Evolutionary conservation across 768 basidiomycete species (phyloP).

Genomic region (Mycena leptocephala): DNA sequence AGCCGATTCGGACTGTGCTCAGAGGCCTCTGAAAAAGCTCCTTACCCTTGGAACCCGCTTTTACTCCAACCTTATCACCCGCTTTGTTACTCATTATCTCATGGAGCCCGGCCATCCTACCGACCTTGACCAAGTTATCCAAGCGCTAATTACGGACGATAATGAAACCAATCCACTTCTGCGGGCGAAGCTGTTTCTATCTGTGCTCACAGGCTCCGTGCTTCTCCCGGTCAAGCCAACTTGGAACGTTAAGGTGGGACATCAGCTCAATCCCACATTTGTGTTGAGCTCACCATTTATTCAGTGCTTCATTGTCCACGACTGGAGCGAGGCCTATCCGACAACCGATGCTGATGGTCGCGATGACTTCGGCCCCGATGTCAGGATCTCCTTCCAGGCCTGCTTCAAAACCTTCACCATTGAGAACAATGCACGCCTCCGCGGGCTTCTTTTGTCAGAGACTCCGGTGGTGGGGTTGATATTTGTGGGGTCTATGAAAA

Average conservation of each 20-base stretch:
- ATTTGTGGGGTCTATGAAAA: no score
- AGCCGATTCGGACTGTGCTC: no score
- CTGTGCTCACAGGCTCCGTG: neutral
- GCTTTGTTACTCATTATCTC: conserved; percentile 3
- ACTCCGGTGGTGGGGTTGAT: no score
- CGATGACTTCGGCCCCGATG: conserved; percentile 9
- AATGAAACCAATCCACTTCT: neutral
- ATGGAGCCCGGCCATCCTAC: neutral
- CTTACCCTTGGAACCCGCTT: no score
- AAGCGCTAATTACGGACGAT: neutral
- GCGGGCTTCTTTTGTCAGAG: no score
- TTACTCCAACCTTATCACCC: neutral
- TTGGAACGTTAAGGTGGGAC: neutral
- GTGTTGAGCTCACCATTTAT: no score
- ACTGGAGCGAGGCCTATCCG: neutral
- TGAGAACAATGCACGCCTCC: no score
- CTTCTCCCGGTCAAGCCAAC: neutral
- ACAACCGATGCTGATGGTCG: neutral
- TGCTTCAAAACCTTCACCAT: no score
- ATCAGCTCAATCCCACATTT: no score
- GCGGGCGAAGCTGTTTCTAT: neutral
- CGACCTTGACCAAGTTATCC: neutral
- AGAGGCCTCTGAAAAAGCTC: no score
- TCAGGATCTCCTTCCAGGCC: no score
- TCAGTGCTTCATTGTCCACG: neutral